Base-by-base conservation (phyloP, 805 yeast genomes). In the Ogataea zsoltii region DNA sequence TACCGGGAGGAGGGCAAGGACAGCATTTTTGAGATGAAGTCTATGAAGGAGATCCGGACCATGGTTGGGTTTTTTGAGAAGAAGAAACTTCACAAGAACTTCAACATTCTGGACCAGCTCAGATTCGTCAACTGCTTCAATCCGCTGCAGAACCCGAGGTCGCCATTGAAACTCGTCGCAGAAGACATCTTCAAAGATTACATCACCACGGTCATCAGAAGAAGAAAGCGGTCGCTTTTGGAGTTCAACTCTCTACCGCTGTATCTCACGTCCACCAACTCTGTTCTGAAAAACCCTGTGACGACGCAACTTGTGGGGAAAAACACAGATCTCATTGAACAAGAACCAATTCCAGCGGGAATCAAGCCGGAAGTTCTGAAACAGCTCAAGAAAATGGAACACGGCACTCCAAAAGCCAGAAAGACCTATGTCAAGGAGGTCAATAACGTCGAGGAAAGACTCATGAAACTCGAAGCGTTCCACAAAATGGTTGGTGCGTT, bases 401-500 rank as follows among this genome's bases (percentile, higher is more conserved):
- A 44, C 3, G 51, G 53, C 11, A 51, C 51, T 16, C 48, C 46
- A 18, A 48, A 46, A 40, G 44, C 58, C 1, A 44, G 48, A 12
- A 53, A 46, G 32, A 46, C 48, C 2, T 52, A 44, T 16, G 55
- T 61, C 9, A 51, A 49, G n/a, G 41, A 46, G 9, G 37, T 49
- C n/a, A 49, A 50, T 17, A 65, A 65, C 7, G 54, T 60, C 15
- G 66, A 62, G 44, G 65, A 60, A 30, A 49, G 67, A 32, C 53
- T 68, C 33, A 57, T 55, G 50, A 60, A 61, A 26, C 66, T 83
- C 16, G 97, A 90, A 60, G 74, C 75, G 4, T 68, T 85, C 47
- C 96, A 90, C 66, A 80, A 80, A 52, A 68, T 79, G 36, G 73
- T 88, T 14, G 75, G 82, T 54, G 66, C 87, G 6, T 92, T 80